phyloP scores from a whole-genome alignment of 192 early-diverging fungal species.

The Allomyces arbusculus region DNA sequence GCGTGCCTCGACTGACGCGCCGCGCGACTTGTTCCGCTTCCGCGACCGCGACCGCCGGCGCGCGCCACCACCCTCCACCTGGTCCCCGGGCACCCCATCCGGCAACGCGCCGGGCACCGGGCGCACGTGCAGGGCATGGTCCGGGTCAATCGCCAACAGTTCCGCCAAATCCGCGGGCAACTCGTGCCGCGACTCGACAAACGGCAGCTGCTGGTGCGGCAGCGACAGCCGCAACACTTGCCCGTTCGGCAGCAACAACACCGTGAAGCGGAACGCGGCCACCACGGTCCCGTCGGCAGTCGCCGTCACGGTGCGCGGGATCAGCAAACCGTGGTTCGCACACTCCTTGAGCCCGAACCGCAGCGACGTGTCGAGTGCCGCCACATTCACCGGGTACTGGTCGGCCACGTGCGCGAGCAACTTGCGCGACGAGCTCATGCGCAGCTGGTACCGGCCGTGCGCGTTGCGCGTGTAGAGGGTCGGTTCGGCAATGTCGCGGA shows the following conservation, averaged over 20 bases:
- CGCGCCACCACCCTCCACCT: too few relatives aligned
- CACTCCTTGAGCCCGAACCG: slow-evolving; percentile 53
- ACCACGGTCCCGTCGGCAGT: slow-evolving; percentile 27
- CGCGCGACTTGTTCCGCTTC: too few relatives aligned
- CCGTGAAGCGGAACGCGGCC: slow-evolving; percentile 57
- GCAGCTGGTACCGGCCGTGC: slow-evolving; percentile 47
- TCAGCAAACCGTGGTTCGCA: slow-evolving; percentile 37
- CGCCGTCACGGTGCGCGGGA: slow-evolving; percentile 38
- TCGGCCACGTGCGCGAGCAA: slow-evolving; percentile 40
- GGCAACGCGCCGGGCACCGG: not conserved
- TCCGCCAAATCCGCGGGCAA: slow-evolving; percentile 20
- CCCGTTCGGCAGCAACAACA: slow-evolving; percentile 34
- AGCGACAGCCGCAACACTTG: slow-evolving; percentile 44
- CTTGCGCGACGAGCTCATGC: slow-evolving; percentile 36
- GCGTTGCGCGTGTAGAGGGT: slow-evolving; percentile 53
- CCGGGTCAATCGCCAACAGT: not conserved
- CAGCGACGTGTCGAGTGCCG: slow-evolving; percentile 16
- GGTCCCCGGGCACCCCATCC: too few relatives aligned
- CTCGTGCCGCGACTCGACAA: slow-evolving; percentile 44
- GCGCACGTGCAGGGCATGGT: not conserved
- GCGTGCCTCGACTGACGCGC: too few relatives aligned
- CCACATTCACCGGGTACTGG: slow-evolving; percentile 48
- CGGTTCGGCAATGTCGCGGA: slow-evolving; percentile 14
- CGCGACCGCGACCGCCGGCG: too few relatives aligned
- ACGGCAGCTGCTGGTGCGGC: slow-evolving; percentile 40